phyloP scores from a whole-genome alignment of 2,329 filamentous ascomycete genomes.

The Clonostachys solani region DNA sequence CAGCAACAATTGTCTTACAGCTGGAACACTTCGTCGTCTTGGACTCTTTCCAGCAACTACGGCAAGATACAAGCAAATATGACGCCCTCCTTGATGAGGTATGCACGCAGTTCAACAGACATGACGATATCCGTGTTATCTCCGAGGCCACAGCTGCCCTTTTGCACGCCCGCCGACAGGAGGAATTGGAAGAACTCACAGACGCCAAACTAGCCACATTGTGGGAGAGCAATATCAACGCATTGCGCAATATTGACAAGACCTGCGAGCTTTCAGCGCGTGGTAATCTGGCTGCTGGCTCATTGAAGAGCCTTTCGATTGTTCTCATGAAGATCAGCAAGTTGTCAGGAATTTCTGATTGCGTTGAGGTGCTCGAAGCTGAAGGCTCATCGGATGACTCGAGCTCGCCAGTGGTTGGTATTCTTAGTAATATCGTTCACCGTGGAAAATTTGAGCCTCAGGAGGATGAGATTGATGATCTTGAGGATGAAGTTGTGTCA shows the following conservation, averaged over 20 bases:
- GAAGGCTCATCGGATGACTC: conserved; percentile 43
- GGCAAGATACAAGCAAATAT: conserved; percentile 80
- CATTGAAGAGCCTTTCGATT: conserved; percentile 68
- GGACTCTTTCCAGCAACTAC: conserved; percentile 81
- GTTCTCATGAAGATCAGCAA: conserved; percentile 77
- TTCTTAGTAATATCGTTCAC: conserved; percentile 67
- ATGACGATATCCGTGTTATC: conserved; percentile 81
- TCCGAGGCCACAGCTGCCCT: conserved; percentile 79
- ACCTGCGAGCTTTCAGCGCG: conserved; percentile 68
- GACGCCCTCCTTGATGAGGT: conserved; percentile 83
- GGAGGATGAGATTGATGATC: conserved; percentile 60
- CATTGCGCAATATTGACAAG: conserved; percentile 67
- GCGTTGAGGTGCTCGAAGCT: conserved; percentile 69
- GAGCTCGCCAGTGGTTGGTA: conserved; percentile 53
- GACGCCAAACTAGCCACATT: conserved; percentile 75
- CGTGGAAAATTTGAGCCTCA: conserved; percentile 68
- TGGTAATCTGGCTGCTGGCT: conserved; percentile 60
- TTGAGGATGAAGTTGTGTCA: conserved; percentile 75
- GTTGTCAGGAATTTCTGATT: conserved; percentile 75
- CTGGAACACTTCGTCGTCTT: conserved; percentile 84
- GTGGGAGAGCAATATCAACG: conserved; percentile 80
- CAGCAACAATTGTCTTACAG: conserved; percentile 79
- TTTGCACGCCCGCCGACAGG: conserved; percentile 78
- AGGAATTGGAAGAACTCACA: conserved; percentile 82
- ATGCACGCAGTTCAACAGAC: conserved; percentile 89